Percentiles rank a stretch among this genome's conserved stretches.
Conservation (phyloP, 1,139 yeast species). For the Sugiyamaella xylanicola region DNA sequence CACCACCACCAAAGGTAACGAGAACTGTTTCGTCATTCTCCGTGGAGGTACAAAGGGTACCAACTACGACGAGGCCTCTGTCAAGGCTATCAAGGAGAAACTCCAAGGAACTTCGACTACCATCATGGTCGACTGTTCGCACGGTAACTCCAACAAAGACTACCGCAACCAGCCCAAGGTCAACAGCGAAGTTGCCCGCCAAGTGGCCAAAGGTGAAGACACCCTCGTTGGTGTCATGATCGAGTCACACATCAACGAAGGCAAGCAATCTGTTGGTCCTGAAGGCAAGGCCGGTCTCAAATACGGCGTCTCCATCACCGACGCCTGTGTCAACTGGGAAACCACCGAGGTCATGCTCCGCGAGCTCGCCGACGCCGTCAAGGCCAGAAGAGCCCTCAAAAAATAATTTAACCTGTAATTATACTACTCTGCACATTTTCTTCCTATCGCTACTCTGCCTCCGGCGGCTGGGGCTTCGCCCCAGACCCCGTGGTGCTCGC, state of each 20-base stretch:
- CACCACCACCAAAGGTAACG: conserved; percentile 92
- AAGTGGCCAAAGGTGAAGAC: conserved; percentile 77
- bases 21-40: conserved; percentile 71
- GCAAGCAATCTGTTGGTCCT: conserved; percentile 82
- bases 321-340: conserved; percentile 94
- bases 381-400: conserved; percentile 60
- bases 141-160: conserved; percentile 94
- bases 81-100: conserved; percentile 71
- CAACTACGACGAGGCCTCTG: conserved; percentile 81
- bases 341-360: conserved; percentile 78
- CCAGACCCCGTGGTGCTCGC: background rate
- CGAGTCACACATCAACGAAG: conserved; percentile 90
- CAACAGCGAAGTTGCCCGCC: conserved; percentile 74
- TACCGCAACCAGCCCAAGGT: conserved; percentile 94
- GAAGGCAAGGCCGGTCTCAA: conserved; percentile 74
- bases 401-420: background rate
- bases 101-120: conserved; percentile 43
- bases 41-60: conserved; percentile 97
- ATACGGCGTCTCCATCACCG: conserved; percentile 96
- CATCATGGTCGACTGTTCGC: conserved; percentile 96
- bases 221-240: conserved; percentile 91
- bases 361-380: conserved; percentile 79
- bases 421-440: background rate
- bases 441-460: background rate
- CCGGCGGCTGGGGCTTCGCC: background rate